Evolutionary conservation across 1,284 basidiomycete species (phyloP).

Genomic region (Ustilago trichophora): DNA sequence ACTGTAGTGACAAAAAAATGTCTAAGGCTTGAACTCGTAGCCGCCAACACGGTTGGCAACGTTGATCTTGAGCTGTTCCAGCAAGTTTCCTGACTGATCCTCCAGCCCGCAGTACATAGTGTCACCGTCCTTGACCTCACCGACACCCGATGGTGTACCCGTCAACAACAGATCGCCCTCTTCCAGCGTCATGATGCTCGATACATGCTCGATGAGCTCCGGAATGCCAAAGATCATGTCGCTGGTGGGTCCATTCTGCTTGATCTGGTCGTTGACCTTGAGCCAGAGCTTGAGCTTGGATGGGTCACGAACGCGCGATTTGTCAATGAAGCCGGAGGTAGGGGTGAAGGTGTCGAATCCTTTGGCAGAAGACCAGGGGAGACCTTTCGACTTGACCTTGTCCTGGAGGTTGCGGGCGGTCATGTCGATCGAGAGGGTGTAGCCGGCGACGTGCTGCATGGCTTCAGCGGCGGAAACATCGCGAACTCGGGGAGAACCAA

Average conservation of each 20-base stretch:
- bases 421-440: constrained; percentile 93
- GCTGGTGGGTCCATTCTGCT: constrained; percentile 83
- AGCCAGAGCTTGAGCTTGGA: constrained; percentile 80
- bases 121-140: constrained; percentile 80
- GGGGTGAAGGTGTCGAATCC: constrained; percentile 90
- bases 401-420: constrained; percentile 96
- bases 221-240: constrained; percentile 96
- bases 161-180: constrained; percentile 70
- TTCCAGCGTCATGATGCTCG: constrained; percentile 94
- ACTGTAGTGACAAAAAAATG: too few relatives aligned
- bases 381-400: constrained; percentile 85
- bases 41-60: constrained; percentile 76
- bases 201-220: constrained; percentile 87
- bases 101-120: constrained; percentile 78
- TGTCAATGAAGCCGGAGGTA: constrained; percentile 80
- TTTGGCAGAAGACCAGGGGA: constrained; percentile 93
- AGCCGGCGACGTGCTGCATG: constrained; percentile 84
- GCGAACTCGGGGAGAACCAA: constrained; percentile 79
- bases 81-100: constrained; percentile 72
- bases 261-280: constrained; percentile 83
- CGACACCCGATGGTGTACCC: constrained; percentile 80
- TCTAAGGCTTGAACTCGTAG: constrained; percentile 71
- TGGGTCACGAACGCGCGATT: constrained; percentile 76
- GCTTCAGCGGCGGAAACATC: constrained; percentile 81
- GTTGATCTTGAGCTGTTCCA: constrained; percentile 75